These are phyloP conservation scores for Dichotomocladium elegans DNA, from an alignment of 371 early-diverging fungal genomes.

Conservation along the genomic window DNA sequence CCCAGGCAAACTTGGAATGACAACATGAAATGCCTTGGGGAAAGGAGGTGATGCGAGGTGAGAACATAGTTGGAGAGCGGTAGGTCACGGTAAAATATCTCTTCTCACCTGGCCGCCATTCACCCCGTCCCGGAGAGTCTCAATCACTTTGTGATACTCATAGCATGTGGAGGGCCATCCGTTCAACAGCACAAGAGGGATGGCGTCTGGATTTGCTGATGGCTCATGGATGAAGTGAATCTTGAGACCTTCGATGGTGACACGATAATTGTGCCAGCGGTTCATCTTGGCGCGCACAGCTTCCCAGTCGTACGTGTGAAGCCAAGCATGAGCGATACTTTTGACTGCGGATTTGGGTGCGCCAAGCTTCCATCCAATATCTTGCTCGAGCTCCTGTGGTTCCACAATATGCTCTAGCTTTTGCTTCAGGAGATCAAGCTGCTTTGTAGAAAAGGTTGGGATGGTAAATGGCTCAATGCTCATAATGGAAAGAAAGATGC, in stretches of 20 bases:
- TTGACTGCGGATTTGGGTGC: slow-evolving; percentile 43
- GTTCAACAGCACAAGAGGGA: slow-evolving; percentile 62
- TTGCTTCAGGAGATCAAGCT: slow-evolving; percentile 8
- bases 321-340: slow-evolving; percentile 42
- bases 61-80: no score
- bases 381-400: slow-evolving; percentile 40
- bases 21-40: slow-evolving; percentile 51
- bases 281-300: slow-evolving; percentile 34
- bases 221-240: slow-evolving; percentile 61
- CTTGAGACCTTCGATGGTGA: slow-evolving; percentile 38
- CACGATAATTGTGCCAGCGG: slow-evolving; percentile 49
- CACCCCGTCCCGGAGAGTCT: slow-evolving; percentile 30
- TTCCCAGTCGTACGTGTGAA: slow-evolving; percentile 43
- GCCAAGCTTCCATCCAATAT: slow-evolving; percentile 53
- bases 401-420: slow-evolving; percentile 9
- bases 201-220: slow-evolving; percentile 41
- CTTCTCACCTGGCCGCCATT: slow-evolving; percentile 17
- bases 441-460: slow-evolving; percentile 16
- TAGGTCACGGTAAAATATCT: neutral
- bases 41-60: neutral
- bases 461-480: slow-evolving; percentile 18
- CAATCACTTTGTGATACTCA: slow-evolving; percentile 60
- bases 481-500: neutral
- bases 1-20: slow-evolving; percentile 61
- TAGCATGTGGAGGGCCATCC: slow-evolving; percentile 68